These are phyloP conservation scores for Cladophialophora yegresii DNA, from an alignment of 2,329 filamentous ascomycete species.

Conservation along the genomic window DNA sequence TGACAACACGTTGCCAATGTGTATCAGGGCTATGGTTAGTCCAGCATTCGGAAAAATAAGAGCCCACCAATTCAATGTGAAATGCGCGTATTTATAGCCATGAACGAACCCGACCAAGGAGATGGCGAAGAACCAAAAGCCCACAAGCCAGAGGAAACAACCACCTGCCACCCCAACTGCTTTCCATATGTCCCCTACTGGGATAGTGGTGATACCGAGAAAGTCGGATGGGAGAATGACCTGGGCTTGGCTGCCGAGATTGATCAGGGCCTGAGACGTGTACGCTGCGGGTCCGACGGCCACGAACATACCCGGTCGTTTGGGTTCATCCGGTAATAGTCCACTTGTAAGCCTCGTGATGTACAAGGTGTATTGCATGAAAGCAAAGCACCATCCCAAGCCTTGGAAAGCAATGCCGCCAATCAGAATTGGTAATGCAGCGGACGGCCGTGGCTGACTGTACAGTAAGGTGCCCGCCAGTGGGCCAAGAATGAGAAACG, in stretches of 20 bases:
- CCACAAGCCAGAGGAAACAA: slow-evolving; percentile 23
- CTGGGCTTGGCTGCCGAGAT: slow-evolving; percentile 12
- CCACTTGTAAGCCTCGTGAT: slow-evolving; percentile 51
- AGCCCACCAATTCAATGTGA: slow-evolving; percentile 61
- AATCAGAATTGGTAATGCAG: slow-evolving; percentile 62
- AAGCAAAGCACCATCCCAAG: slow-evolving; percentile 66
- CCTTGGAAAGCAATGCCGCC: slow-evolving; percentile 70
- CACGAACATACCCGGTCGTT: slow-evolving; percentile 24
- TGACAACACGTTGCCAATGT: slow-evolving; percentile 55
- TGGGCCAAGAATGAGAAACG: slow-evolving; percentile 72
- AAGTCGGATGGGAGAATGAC: slow-evolving; percentile 15
- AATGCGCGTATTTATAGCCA: slow-evolving; percentile 33
- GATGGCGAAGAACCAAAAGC: slow-evolving; percentile 27
- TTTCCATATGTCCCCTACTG: slow-evolving; percentile 12
- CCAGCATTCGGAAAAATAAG: slow-evolving; percentile 68
- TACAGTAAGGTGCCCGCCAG: slow-evolving; percentile 66
- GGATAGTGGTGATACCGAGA: slow-evolving; percentile 12
- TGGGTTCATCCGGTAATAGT: slow-evolving; percentile 1
- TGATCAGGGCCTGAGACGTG: slow-evolving; percentile 17
- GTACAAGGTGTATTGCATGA: slow-evolving; percentile 72
- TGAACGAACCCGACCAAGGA: slow-evolving; percentile 7
- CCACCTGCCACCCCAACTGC: slow-evolving; percentile 7
- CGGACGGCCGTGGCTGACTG: slow-evolving; percentile 52
- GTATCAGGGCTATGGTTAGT: slow-evolving; percentile 60
- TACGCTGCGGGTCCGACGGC: slow-evolving; percentile 23